phyloP scores from a whole-genome alignment of 179 eudicot genomes.

The Beta lomatogona region DNA sequence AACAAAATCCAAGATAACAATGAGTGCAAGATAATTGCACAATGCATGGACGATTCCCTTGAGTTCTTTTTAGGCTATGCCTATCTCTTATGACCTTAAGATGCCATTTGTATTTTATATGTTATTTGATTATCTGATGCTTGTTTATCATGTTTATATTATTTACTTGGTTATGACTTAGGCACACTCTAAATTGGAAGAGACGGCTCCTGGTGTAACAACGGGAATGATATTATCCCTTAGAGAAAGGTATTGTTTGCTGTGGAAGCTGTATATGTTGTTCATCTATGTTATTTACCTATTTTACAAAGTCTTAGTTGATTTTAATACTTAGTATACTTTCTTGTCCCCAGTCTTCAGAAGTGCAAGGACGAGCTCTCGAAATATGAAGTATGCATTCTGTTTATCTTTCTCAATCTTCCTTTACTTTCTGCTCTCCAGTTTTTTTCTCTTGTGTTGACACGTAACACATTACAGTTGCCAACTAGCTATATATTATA shows the following conservation, averaged over 20 bases:
- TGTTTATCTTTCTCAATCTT: slow-evolving; percentile 15
- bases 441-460: not conserved
- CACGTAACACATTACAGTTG: not conserved
- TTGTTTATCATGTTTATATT: slow-evolving; percentile 1
- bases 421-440: not conserved
- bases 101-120: not conserved
- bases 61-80: not conserved
- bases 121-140: not conserved
- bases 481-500: not conserved
- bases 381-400: slow-evolving; percentile 69
- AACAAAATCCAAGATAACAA: too few species aligned
- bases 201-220: slow-evolving; percentile 87
- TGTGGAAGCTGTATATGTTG: not conserved
- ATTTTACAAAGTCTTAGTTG: not conserved
- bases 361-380: slow-evolving; percentile 78
- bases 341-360: slow-evolving; percentile 68
- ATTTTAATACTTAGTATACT: slow-evolving; percentile 9
- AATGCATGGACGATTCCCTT: not conserved
- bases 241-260: slow-evolving; percentile 68
- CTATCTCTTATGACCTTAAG: not conserved
- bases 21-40: too few species aligned
- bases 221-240: slow-evolving; percentile 90
- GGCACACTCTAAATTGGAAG: slow-evolving; percentile 64
- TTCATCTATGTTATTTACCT: not conserved
- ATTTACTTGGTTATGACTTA: slow-evolving; percentile 23